Conservation (phyloP, 164 flowering plant genomes). For the Tetrastigma voinierianum region DNA sequence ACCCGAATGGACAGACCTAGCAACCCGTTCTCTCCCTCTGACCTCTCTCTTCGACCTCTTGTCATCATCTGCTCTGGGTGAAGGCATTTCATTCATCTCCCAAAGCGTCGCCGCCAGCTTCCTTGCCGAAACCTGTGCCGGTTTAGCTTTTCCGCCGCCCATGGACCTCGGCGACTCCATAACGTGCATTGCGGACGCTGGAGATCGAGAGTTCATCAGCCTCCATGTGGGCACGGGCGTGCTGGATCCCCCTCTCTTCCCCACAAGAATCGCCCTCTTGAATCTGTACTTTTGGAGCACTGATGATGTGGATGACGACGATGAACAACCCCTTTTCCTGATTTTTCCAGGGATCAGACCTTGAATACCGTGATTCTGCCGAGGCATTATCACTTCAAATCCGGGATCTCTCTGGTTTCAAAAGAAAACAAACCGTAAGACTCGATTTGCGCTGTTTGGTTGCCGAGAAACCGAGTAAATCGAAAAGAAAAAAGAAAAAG, state of each 20-base stretch:
- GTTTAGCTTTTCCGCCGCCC: conserved; percentile 28
- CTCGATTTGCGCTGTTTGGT: no score
- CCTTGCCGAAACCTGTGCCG: conserved; percentile 73
- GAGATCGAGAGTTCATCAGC: conserved; percentile 43
- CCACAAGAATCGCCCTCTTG: conserved; percentile 69
- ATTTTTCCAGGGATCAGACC: conserved; percentile 56
- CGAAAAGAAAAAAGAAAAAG: background rate
- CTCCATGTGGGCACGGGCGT: conserved; percentile 80
- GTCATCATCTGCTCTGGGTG: conserved; percentile 38
- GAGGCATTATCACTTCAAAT: conserved; percentile 46
- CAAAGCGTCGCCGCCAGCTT: conserved; percentile 95
- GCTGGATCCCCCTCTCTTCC: conserved; percentile 66
- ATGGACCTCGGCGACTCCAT: conserved; percentile 31
- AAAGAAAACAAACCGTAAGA: conserved; percentile 4
- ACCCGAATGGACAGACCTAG: conserved; percentile 43
- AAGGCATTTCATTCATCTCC: conserved; percentile 89
- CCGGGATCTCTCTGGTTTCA: background rate
- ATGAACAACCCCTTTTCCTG: conserved; percentile 80
- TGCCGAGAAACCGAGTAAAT: background rate
- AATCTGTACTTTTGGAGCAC: conserved; percentile 56
- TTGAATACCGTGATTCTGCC: conserved; percentile 39
- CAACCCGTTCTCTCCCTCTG: conserved; percentile 32
- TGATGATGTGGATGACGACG: conserved; percentile 74
- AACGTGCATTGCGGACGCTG: conserved; percentile 35
- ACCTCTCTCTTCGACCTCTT: conserved; percentile 40